These are phyloP conservation scores for Abrus pulchellus DNA, from an alignment of 306 rosid genomes.

Conservation along the genomic window DNA sequence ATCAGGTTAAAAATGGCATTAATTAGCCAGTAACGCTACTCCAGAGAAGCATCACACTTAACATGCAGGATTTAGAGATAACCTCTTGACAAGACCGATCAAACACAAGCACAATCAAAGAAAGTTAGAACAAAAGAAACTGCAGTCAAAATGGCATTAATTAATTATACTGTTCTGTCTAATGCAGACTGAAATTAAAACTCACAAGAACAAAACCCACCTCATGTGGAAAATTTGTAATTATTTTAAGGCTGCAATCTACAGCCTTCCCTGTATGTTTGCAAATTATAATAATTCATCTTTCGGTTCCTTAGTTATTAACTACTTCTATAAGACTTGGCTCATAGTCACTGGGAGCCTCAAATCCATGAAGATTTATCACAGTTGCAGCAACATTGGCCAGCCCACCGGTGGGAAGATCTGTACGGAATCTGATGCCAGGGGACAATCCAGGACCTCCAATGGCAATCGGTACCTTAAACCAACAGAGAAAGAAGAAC, in stretches of 20 bases:
- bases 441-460: conserved; percentile 93
- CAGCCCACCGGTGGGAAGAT: conserved; percentile 82
- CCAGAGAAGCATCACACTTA: not conserved
- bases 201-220: conserved; percentile 46
- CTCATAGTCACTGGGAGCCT: conserved; percentile 96
- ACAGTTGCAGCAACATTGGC: conserved; percentile 98
- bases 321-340: conserved; percentile 82
- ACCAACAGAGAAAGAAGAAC: conserved; percentile 17
- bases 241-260: conserved; percentile 49
- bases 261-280: conserved; percentile 5
- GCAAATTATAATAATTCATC: conserved; percentile 26
- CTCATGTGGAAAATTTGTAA: conserved; percentile 36
- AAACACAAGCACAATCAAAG: conserved; percentile 13
- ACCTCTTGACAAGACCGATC: not conserved
- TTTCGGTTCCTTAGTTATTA: conserved; percentile 48
- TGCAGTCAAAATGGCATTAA: conserved; percentile 31
- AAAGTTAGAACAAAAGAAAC: not conserved
- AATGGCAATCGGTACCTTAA: conserved; percentile 92
- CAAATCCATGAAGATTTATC: conserved; percentile 92
- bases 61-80: conserved; percentile 15
- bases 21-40: not conserved
- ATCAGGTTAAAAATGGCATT: too few relatives aligned
- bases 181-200: conserved; percentile 36
- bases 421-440: conserved; percentile 78
- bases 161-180: conserved; percentile 38